These are phyloP conservation scores for Potentilla sterilis DNA, from an alignment of 306 rosid species.

Conservation along the genomic window DNA sequence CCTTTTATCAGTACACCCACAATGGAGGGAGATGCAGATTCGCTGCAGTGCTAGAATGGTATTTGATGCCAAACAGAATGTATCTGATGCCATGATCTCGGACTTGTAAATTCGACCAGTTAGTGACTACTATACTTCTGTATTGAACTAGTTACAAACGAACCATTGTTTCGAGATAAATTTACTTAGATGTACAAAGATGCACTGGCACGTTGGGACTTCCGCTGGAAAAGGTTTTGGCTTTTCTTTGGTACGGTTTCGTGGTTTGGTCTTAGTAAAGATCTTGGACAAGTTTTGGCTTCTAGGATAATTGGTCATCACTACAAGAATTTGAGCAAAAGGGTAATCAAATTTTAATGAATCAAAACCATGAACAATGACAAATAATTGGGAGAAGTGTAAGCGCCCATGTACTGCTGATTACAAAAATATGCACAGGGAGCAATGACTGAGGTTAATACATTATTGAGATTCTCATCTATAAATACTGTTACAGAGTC, in stretches of 20 bases:
- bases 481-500: conserved; percentile 7
- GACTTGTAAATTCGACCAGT: neutral
- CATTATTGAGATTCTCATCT: neutral
- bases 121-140: too few relatives aligned
- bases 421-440: conserved; percentile 19
- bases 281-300: neutral
- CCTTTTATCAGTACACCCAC: neutral
- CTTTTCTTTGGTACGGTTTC: neutral
- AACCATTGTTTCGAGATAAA: too few relatives aligned
- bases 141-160: too few relatives aligned
- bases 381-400: neutral
- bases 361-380: neutral
- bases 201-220: too few relatives aligned
- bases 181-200: too few relatives aligned
- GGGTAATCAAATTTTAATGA: neutral
- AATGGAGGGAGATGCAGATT: neutral
- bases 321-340: neutral
- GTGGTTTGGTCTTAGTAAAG: neutral
- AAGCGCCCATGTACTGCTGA: neutral
- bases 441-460: conserved; percentile 2
- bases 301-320: neutral
- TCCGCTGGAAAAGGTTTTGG: neutral
- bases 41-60: neutral
- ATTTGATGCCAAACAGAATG: neutral
- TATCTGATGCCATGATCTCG: neutral